Percentiles rank a stretch among this genome's conserved stretches.
Evolutionary conservation across 2,329 filamentous ascomycete species (phyloP).

Genomic region (Fusarium sp.): DNA sequence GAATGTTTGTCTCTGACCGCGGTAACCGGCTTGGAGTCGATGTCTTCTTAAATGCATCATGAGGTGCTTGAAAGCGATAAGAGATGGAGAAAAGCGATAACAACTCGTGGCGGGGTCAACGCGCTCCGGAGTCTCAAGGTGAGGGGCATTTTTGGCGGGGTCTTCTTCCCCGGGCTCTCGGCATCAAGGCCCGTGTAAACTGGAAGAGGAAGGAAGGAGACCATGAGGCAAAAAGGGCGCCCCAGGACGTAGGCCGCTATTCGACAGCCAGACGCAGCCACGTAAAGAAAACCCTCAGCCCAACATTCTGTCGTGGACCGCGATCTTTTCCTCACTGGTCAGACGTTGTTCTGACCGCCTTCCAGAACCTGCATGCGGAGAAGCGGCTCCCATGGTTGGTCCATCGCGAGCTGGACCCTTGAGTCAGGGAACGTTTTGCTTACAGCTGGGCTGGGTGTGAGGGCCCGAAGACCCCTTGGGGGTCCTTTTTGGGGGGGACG

Average conservation of each 20-base stretch:
- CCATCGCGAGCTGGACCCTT: conserved; percentile 31
- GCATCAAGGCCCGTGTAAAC: neutral
- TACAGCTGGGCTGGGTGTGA: conserved; percentile 26
- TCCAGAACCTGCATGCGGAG: conserved; percentile 38
- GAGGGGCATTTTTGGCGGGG: conserved; percentile 29
- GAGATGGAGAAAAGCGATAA: conserved; percentile 23
- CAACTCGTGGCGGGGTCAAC: conserved; percentile 28
- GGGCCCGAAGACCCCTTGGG: conserved; percentile 17
- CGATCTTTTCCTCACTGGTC: conserved; percentile 29
- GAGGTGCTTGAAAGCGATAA: neutral
- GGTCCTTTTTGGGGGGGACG: conserved; percentile 14
- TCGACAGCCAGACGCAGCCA: neutral
- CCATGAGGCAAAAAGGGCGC: neutral
- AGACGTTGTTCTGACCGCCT: conserved; percentile 36
- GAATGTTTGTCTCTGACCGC: conserved; percentile 6
- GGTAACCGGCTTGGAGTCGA: neutral
- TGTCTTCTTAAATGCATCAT: neutral
- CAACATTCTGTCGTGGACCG: conserved; percentile 15
- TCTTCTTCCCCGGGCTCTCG: conserved; percentile 19
- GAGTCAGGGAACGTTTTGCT: conserved; percentile 37
- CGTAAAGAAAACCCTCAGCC: conserved; percentile 2
- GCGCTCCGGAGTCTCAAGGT: conserved; percentile 5
- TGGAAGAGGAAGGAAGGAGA: conserved; percentile 29
- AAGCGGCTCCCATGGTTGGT: conserved; percentile 31
- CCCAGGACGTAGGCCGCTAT: neutral